phyloP scores from a whole-genome alignment of 2,329 filamentous ascomycete genomes.

The Neurospora sp. region DNA sequence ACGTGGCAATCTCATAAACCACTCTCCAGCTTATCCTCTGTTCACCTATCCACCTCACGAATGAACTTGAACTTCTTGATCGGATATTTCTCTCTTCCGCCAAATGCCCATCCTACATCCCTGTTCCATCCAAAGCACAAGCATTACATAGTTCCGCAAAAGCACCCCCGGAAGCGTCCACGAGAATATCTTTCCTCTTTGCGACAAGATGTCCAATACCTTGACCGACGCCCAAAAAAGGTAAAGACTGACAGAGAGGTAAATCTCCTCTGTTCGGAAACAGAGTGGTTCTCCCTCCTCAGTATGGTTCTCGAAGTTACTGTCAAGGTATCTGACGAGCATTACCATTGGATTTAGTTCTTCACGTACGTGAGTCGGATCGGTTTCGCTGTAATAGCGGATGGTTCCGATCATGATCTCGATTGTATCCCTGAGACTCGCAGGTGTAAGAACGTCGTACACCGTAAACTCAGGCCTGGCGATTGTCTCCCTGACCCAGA shows the following conservation, averaged over 20 bases:
- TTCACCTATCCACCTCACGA: not conserved
- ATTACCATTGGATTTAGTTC: not conserved
- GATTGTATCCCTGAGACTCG: too few relatives aligned
- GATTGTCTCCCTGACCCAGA: too few relatives aligned
- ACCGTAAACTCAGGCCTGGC: too few relatives aligned
- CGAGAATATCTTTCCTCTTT: too few relatives aligned
- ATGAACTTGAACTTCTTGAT: not conserved
- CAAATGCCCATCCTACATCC: not conserved
- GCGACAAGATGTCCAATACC: too few relatives aligned
- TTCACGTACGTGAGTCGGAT: too few relatives aligned
- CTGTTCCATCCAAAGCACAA: not conserved
- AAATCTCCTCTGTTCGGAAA: not conserved
- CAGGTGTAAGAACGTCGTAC: too few relatives aligned
- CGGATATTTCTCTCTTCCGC: not conserved
- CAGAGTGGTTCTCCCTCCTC: not conserved
- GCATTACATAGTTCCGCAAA: too few relatives aligned
- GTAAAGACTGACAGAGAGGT: not conserved
- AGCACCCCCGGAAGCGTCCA: too few relatives aligned
- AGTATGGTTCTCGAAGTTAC: not conserved
- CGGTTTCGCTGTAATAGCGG: too few relatives aligned
- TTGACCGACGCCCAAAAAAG: too few relatives aligned
- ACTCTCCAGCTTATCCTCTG: not conserved
- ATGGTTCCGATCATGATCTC: too few relatives aligned
- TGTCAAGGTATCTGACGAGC: not conserved
- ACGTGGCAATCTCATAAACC: not conserved